Evolutionary conservation across 768 basidiomycete species (phyloP).

Genomic region (Symmetrospora coprosmae): DNA sequence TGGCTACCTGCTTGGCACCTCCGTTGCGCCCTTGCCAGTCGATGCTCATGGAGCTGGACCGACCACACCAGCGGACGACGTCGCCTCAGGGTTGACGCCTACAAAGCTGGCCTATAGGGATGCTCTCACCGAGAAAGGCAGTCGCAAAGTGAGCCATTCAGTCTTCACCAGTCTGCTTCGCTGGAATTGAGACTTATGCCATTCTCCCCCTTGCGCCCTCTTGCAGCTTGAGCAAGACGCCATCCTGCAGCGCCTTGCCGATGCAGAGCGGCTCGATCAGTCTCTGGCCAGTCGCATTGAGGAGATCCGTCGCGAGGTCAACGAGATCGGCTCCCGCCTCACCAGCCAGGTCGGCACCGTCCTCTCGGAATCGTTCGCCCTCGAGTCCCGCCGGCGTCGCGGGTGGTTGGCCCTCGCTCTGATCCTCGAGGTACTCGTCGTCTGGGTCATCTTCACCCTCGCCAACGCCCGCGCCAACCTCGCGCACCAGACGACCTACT

Average conservation of each 20-base stretch:
- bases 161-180: too few species aligned
- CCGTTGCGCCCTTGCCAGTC: not conserved
- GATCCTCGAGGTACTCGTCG: not conserved
- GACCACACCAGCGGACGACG: too few species aligned
- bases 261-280: constrained; percentile 7
- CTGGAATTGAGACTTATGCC: too few species aligned
- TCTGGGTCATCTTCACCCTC: not conserved
- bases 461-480: constrained; percentile 10
- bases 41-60: not conserved
- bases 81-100: too few species aligned
- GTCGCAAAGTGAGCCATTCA: too few species aligned
- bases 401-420: not conserved
- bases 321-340: constrained; percentile 7
- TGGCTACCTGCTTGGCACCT: not conserved
- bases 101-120: too few species aligned
- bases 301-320: not conserved
- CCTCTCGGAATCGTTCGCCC: not conserved
- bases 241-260: not conserved
- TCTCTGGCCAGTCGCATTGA: not conserved
- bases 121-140: too few species aligned
- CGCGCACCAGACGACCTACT: constrained; percentile 11
- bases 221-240: constrained; percentile 6
- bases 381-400: not conserved
- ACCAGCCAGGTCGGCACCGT: constrained; percentile 11
- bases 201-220: too few species aligned